Evolutionary conservation across 352 stramenopile species (phyloP).

Genomic region (Phytophthora aleatoria): DNA sequence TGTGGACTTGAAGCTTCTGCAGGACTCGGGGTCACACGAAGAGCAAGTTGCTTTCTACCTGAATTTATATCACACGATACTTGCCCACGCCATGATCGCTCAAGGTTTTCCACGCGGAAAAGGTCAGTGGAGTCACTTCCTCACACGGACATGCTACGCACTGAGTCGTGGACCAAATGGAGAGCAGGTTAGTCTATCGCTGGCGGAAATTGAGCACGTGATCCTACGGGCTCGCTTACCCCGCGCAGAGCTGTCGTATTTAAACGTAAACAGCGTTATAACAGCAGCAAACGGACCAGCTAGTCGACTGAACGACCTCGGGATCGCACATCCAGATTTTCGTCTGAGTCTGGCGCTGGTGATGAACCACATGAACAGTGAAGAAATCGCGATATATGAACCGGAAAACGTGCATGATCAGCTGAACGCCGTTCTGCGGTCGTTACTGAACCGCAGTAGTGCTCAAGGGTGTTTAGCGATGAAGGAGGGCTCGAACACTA

Average conservation of each 20-base stretch:
- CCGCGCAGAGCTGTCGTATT: slow-evolving; percentile 51
- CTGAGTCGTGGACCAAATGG: slow-evolving; percentile 38
- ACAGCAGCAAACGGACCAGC: slow-evolving; percentile 9
- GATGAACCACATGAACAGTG: slow-evolving; percentile 47
- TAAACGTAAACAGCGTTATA: slow-evolving; percentile 36
- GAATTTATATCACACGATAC: slow-evolving; percentile 80
- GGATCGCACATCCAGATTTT: slow-evolving; percentile 75
- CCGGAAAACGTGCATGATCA: slow-evolving; percentile 64
- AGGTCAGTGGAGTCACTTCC: slow-evolving; percentile 62
- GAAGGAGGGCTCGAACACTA: slow-evolving; percentile 33
- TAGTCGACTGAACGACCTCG: slow-evolving; percentile 40
- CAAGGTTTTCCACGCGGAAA: slow-evolving; percentile 64
- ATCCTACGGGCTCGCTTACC: slow-evolving; percentile 66
- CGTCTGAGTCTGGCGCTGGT: slow-evolving; percentile 73
- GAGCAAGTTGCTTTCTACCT: slow-evolving; percentile 76
- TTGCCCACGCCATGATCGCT: slow-evolving; percentile 78
- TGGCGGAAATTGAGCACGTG: slow-evolving; percentile 81
- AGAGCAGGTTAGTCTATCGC: slow-evolving; percentile 56
- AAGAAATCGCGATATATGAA: slow-evolving; percentile 32
- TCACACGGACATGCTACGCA: slow-evolving; percentile 66
- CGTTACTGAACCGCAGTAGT: slow-evolving; percentile 27
- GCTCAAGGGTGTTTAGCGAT: slow-evolving; percentile 35
- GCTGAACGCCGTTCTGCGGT: slow-evolving; percentile 64
- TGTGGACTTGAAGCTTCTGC: slow-evolving; percentile 55
- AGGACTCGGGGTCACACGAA: slow-evolving; percentile 57